Conservation (phyloP, 345 rosid genomes). For the Syzygium aromaticum region DNA sequence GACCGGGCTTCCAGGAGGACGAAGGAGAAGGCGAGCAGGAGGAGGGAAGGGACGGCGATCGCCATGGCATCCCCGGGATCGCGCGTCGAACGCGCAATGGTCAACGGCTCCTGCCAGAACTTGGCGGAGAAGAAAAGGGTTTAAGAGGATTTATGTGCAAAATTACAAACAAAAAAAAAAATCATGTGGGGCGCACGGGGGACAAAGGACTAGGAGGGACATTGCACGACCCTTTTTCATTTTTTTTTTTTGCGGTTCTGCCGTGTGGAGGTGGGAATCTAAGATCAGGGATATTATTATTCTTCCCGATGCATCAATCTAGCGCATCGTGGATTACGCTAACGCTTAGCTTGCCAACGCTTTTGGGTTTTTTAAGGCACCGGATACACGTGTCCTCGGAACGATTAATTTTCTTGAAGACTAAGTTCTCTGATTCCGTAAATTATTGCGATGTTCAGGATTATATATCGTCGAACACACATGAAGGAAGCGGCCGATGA, state of each 20-base stretch:
- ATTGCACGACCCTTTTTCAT: neutral
- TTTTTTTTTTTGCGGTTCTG: neutral
- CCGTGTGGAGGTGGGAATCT: neutral
- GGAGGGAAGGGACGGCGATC: neutral
- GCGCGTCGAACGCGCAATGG: neutral
- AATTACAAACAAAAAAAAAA: neutral
- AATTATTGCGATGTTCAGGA: neutral
- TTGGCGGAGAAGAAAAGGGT: neutral
- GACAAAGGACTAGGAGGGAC: neutral
- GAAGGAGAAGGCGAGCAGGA: neutral
- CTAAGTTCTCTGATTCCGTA: neutral
- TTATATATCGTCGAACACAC: too few species aligned
- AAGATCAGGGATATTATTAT: neutral
- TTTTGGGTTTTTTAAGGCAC: neutral
- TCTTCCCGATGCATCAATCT: neutral
- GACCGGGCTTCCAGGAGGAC: constrained; percentile 15
- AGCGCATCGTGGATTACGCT: neutral
- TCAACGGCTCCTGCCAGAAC: neutral
- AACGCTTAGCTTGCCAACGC: too few species aligned
- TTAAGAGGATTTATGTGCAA: neutral
- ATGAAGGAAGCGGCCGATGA: too few species aligned
- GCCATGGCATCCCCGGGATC: neutral
- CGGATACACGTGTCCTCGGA: neutral
- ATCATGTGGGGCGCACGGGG: neutral
- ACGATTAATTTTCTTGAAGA: neutral